phyloP scores from a whole-genome alignment of 495 filamentous ascomycete genomes.

The Aspergillus incahuasiensis region DNA sequence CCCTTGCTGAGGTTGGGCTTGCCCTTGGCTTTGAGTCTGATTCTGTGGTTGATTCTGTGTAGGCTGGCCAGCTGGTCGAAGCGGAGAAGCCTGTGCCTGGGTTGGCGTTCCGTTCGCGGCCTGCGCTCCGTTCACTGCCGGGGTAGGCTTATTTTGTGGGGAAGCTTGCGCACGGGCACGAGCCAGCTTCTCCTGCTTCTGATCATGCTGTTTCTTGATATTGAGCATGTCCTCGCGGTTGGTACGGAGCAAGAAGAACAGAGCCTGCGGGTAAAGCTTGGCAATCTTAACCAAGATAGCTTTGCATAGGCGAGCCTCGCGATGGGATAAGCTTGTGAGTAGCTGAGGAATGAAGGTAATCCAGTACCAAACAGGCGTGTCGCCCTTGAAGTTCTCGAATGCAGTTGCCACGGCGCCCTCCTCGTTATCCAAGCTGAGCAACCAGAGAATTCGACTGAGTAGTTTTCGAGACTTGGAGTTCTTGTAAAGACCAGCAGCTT shows the following conservation, averaged over 20 bases:
- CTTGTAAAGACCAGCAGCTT: constrained; percentile 94
- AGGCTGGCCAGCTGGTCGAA: constrained; percentile 30
- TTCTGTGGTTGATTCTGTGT: constrained; percentile 24
- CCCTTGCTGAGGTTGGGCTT: constrained; percentile 9
- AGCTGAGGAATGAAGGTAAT: constrained; percentile 98
- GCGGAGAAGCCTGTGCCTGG: constrained; percentile 22
- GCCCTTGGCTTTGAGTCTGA: constrained; percentile 25
- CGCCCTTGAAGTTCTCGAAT: constrained; percentile 92
- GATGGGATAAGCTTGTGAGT: constrained; percentile 79
- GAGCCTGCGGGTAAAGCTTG: constrained; percentile 86
- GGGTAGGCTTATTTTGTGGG: constrained; percentile 47
- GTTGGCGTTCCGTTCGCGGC: constrained; percentile 33
- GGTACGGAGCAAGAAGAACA: constrained; percentile 91
- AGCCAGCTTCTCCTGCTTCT: constrained; percentile 63
- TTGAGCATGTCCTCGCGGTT: constrained; percentile 89
- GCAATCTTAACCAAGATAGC: constrained; percentile 86
- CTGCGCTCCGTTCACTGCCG: constrained; percentile 45
- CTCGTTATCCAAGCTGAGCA: constrained; percentile 87
- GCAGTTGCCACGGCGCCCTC: constrained; percentile 72
- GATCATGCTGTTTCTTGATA: constrained; percentile 84
- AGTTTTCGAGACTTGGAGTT: constrained; percentile 93
- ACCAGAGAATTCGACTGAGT: constrained; percentile 92
- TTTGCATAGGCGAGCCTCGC: constrained; percentile 82
- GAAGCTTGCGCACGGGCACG: constrained; percentile 42
- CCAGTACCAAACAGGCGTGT: constrained; percentile 98